Evolutionary conservation across 495 filamentous ascomycete genomes (phyloP).

Genomic region (Lichina pygmaea): DNA sequence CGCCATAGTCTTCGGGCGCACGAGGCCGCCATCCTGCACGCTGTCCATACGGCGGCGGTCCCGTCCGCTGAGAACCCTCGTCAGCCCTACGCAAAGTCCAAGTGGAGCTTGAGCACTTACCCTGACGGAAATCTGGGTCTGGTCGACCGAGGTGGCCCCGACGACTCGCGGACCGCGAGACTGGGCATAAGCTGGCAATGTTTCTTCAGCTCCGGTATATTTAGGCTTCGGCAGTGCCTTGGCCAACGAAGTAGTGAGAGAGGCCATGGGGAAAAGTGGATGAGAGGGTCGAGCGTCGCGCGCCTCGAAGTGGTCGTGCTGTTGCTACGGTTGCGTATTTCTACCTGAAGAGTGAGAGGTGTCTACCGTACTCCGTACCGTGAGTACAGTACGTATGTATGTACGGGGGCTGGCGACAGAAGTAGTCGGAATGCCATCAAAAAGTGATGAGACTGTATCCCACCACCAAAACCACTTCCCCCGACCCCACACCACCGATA

Average conservation of each 20-base stretch:
- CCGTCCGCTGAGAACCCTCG: conserved; percentile 27
- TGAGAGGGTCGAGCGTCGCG: no score
- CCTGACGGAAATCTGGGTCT: conserved; percentile 68
- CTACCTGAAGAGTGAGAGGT: no score
- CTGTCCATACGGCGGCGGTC: conserved; percentile 69
- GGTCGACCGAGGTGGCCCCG: conserved; percentile 47
- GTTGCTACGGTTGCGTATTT: no score
- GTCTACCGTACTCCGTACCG: no score
- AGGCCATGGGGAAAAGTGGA: conserved; percentile 22
- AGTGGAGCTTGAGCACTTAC: conserved; percentile 14
- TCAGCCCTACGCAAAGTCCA: neutral
- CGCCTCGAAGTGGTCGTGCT: no score
- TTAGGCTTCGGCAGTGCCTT: conserved; percentile 72
- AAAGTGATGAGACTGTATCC: no score
- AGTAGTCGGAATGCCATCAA: no score
- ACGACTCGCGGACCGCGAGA: conserved; percentile 57
- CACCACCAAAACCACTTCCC: no score
- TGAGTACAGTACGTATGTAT: no score
- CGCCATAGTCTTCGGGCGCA: conserved; percentile 69
- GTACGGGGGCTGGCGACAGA: no score
- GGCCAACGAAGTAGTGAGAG: conserved; percentile 49
- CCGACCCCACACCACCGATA: no score
- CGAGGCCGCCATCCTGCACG: conserved; percentile 73
- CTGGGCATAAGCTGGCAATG: conserved; percentile 42
- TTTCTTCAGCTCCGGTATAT: conserved; percentile 65